phyloP scores from a whole-genome alignment of 805 yeast genomes.

The Gaillardinia entomophila region DNA sequence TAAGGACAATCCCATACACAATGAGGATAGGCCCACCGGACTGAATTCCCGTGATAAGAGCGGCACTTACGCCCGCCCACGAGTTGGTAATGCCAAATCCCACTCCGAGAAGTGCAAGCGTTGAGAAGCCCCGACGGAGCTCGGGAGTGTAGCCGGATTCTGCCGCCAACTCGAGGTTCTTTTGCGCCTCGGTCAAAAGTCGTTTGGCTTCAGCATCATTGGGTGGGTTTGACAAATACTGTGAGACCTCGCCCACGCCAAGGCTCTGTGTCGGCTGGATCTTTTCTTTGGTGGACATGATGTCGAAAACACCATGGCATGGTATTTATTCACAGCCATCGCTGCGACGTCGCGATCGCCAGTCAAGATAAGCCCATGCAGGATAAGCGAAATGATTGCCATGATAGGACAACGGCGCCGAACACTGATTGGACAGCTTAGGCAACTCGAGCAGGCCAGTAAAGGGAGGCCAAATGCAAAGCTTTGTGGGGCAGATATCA shows the following conservation, averaged over 20 bases:
- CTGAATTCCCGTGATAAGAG: slow-evolving; percentile 48
- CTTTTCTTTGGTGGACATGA: no score
- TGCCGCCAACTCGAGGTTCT: slow-evolving; percentile 19
- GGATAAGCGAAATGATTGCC: no score
- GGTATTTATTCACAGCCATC: no score
- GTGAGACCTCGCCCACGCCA: not conserved
- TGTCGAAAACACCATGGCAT: no score
- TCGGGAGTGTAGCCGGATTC: slow-evolving; percentile 26
- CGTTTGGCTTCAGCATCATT: slow-evolving; percentile 3
- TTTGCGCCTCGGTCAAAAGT: slow-evolving; percentile 13
- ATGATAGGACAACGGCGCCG: no score
- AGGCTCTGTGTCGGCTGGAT: not conserved
- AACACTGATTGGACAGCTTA: no score
- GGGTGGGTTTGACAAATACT: not conserved
- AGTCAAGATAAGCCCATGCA: no score
- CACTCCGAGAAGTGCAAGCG: slow-evolving; percentile 47
- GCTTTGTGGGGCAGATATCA: no score
- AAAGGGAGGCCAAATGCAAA: no score
- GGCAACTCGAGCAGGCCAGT: no score
- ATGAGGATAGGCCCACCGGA: slow-evolving; percentile 57
- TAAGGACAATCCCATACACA: slow-evolving; percentile 50
- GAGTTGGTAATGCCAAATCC: slow-evolving; percentile 59
- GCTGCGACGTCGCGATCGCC: no score
- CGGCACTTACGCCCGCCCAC: slow-evolving; percentile 57
- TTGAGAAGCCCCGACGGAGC: slow-evolving; percentile 24